These are phyloP conservation scores for Microcyclospora tardicrescens DNA, from an alignment of 2,329 filamentous ascomycete genomes.

Conservation along the genomic window DNA sequence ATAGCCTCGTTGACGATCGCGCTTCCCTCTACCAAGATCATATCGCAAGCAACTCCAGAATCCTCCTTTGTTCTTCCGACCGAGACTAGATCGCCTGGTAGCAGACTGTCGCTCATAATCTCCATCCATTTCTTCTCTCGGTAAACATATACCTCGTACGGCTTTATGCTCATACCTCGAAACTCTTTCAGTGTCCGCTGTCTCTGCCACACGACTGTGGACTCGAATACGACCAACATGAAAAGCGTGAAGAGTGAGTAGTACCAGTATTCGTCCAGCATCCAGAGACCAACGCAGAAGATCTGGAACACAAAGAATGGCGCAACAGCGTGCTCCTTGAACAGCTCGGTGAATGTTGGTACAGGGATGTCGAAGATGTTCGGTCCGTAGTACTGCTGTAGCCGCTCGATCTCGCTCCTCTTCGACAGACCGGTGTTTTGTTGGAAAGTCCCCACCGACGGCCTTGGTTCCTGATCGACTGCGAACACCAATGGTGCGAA, in stretches of 20 bases:
- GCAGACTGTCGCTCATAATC: slow-evolving; percentile 75
- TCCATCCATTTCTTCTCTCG: slow-evolving; percentile 79
- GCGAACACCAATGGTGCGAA: slow-evolving; percentile 74
- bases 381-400: slow-evolving; percentile 85
- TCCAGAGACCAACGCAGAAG: slow-evolving; percentile 96
- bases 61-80: slow-evolving; percentile 93
- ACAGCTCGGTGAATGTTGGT: slow-evolving; percentile 86
- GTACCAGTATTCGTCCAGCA: slow-evolving; percentile 99
- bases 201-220: slow-evolving; percentile 97
- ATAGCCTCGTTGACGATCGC: slow-evolving; percentile 99
- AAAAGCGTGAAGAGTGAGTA: slow-evolving; percentile 98
- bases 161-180: slow-evolving; percentile 98
- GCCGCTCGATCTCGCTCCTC: slow-evolving; percentile 59
- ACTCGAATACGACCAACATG: slow-evolving; percentile 96
- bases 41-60: slow-evolving; percentile 90
- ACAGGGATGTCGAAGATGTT: slow-evolving; percentile 98
- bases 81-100: slow-evolving; percentile 87
- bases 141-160: slow-evolving; percentile 87
- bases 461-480: slow-evolving; percentile 77
- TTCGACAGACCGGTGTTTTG: slow-evolving; percentile 60
- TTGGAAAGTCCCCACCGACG: slow-evolving; percentile 65
- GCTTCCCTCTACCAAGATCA: slow-evolving; percentile 86
- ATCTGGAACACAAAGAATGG: slow-evolving; percentile 99
- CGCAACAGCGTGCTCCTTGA: slow-evolving; percentile 95
- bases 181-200: slow-evolving; percentile 94